Conservation (phyloP, 73 alveolate species). For the Stentor roeselii region DNA sequence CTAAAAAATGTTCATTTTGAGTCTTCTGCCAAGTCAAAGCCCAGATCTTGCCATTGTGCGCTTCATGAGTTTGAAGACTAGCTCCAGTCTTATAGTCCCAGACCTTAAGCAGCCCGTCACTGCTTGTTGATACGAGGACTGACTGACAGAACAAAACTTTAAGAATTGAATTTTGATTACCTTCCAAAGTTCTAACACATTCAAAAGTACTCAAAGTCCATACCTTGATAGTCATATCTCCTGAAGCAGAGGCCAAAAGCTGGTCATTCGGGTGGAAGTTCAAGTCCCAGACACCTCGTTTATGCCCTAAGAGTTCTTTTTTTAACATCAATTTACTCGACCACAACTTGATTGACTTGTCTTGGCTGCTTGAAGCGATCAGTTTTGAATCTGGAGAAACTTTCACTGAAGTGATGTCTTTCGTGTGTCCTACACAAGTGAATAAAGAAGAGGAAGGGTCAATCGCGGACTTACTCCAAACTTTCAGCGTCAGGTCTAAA, state of each 20-base stretch:
- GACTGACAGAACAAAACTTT: conserved; percentile 83
- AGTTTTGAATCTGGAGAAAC: conserved; percentile 91
- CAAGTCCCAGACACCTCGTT: conserved; percentile 96
- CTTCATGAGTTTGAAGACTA: conserved; percentile 82
- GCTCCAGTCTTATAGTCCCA: conserved; percentile 92
- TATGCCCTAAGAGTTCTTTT: conserved; percentile 82
- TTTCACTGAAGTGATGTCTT: conserved; percentile 86
- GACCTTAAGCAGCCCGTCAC: conserved; percentile 84
- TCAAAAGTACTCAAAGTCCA: conserved; percentile 89
- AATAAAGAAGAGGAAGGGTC: conserved; percentile 55
- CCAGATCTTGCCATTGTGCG: conserved; percentile 96
- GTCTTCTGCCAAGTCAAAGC: conserved; percentile 61
- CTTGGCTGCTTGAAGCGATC: conserved; percentile 91
- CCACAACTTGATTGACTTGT: conserved; percentile 79
- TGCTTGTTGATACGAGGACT: conserved; percentile 78
- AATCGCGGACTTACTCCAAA: conserved; percentile 66
- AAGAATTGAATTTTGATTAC: conserved; percentile 76
- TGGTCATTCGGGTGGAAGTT: conserved; percentile 90
- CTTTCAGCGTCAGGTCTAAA: conserved; percentile 80
- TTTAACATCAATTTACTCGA: conserved; percentile 38
- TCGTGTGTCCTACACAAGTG: conserved; percentile 86
- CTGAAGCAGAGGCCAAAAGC: conserved; percentile 88
- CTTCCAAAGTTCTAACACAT: conserved; percentile 85
- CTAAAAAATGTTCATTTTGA: conserved; percentile 38
- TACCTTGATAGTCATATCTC: conserved; percentile 83